Evolutionary conservation across 495 filamentous ascomycete genomes (phyloP).

Genomic region (Pseudomonodictys pantanalensis): DNA sequence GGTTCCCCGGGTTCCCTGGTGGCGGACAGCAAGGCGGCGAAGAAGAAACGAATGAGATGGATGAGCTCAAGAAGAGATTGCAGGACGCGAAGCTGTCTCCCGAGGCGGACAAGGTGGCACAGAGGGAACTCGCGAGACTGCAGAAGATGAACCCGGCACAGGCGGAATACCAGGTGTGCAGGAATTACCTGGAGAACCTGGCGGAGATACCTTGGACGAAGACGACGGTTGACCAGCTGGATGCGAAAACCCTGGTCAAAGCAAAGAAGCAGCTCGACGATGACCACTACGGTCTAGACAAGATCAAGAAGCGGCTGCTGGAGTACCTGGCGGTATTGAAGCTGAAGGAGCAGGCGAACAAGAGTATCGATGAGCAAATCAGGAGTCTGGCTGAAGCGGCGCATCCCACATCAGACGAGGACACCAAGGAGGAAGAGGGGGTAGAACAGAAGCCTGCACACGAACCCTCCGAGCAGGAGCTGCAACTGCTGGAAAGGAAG

Average conservation of each 20-base stretch:
- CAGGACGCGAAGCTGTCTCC: constrained; percentile 73
- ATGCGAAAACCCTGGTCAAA: constrained; percentile 69
- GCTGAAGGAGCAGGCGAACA: constrained; percentile 85
- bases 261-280: constrained; percentile 91
- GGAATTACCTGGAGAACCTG: constrained; percentile 94
- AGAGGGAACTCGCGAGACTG: constrained; percentile 82
- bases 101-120: constrained; percentile 79
- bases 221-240: constrained; percentile 81
- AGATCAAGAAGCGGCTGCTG: constrained; percentile 93
- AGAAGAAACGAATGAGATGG: constrained; percentile 70
- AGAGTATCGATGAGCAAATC: constrained; percentile 73
- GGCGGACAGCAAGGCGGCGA: constrained; percentile 54
- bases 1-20: constrained; percentile 39
- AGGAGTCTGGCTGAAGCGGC: constrained; percentile 20
- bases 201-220: constrained; percentile 92
- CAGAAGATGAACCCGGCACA: constrained; percentile 94
- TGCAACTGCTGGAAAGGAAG: constrained; percentile 68
- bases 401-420: background rate
- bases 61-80: constrained; percentile 84
- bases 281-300: constrained; percentile 94
- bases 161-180: constrained; percentile 88
- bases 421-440: constrained; percentile 9
- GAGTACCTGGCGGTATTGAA: constrained; percentile 96
- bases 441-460: background rate
- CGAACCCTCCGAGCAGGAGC: constrained; percentile 40